phyloP scores from a whole-genome alignment of 2,329 filamentous ascomycete genomes.

The Ascosphaera apis region DNA sequence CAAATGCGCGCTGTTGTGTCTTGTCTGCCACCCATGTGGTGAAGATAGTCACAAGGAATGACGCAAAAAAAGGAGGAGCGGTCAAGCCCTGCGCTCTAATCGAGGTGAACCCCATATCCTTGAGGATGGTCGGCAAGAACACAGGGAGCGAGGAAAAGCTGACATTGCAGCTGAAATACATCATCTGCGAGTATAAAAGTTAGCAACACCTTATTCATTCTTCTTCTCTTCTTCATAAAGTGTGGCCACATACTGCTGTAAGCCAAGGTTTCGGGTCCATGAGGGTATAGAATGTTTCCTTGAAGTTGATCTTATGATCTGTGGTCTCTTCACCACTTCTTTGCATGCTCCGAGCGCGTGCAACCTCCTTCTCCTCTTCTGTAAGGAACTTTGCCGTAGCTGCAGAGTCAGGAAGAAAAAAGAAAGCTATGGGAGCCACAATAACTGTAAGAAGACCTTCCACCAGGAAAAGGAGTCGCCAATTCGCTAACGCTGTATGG shows the following conservation, averaged over 20 bases:
- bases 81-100: conserved; percentile 49
- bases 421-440: conserved; percentile 31
- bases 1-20: conserved; percentile 37
- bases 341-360: conserved; percentile 28
- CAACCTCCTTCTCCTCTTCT: conserved; percentile 34
- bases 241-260: conserved; percentile 14
- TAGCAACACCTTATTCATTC: conserved; percentile 1
- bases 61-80: conserved; percentile 45
- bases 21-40: conserved; percentile 44
- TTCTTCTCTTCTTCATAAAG: neutral
- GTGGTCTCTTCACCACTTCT: conserved; percentile 27
- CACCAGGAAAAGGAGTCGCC: conserved; percentile 42
- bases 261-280: conserved; percentile 27
- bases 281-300: conserved; percentile 23
- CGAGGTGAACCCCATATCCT: conserved; percentile 42
- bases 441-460: conserved; percentile 39
- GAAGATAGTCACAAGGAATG: conserved; percentile 38
- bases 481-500: conserved; percentile 31
- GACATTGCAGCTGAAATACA: conserved; percentile 40
- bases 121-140: conserved; percentile 39
- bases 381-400: conserved; percentile 31
- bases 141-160: conserved; percentile 42
- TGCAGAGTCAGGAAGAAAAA: conserved; percentile 30
- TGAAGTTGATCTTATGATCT: conserved; percentile 20
- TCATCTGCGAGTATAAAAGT: conserved; percentile 15